Base-by-base conservation (phyloP, 306 rosid species). In the Gillenia trifoliata region DNA sequence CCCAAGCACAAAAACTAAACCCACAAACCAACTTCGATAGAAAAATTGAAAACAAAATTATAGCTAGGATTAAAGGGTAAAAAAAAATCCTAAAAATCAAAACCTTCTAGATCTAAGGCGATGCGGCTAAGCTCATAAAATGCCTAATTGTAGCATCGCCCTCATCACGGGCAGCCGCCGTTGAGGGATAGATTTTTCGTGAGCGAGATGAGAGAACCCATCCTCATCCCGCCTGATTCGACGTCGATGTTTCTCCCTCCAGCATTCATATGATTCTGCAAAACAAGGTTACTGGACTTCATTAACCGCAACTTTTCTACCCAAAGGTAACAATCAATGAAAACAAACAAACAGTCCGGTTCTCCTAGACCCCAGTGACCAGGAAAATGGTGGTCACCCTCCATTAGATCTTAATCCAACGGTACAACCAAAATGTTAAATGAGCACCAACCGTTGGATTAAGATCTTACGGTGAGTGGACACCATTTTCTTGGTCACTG, bases 161-260 rank as follows among this genome's bases (percentile, higher is more conserved):
- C 74, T 68, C 75, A 64, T 50, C 84, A 70, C 4, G 79, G 74
- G 47, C 76, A 79, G 34, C 78, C 69, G 34, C 78, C 69, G 50
- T 49, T 70, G 59, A 88, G 81, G 74, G 86, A 83, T 1, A 85
- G 90, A 61, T 89, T 88, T 72, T 77, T 73, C 23, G 91, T 75
- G 12, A 63, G 88, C n/a, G 65, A 77, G 73, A 87, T 60, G 26
- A 89, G 88, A 68, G 70, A 62, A 28, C 16, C 72, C 81, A 66
- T 73, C 71, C 77, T 76, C 63, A 33, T 65, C 41, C 78, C 83
- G 64, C 70, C 72, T 4, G 85, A 80, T 55, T 79, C 83, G 67
- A 78, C 71, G 64, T 68, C 86, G 30, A 13, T 45, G 25, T 71
- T 56, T 65, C 59, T 78, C 80, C 43, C 73, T 75, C 79, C 79